Evolutionary conservation across 78 protist genomes (phyloP).

Genomic region (Emiliania huxleyi): DNA sequence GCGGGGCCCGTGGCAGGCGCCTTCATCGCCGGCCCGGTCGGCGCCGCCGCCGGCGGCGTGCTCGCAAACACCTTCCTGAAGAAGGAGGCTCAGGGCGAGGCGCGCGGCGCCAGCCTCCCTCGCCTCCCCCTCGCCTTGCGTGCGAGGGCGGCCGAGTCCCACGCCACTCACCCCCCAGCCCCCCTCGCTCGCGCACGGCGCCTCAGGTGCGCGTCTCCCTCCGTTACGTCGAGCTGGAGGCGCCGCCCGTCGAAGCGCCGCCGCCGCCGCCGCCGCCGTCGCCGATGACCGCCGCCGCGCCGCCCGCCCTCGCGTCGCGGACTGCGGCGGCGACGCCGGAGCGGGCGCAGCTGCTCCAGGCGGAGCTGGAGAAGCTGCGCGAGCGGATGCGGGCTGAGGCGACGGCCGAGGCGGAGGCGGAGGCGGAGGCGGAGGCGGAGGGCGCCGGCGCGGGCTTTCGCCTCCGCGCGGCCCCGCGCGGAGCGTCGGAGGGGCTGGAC

Average conservation of each 20-base stretch:
- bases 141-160: no score
- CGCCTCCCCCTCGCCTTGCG: no score
- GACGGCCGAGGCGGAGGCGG: not conserved
- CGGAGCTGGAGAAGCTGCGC: not conserved
- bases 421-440: not conserved
- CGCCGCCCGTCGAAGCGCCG: no score
- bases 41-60: not conserved
- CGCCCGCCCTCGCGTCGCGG: no score
- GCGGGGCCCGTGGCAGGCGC: not conserved
- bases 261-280: no score
- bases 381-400: not conserved
- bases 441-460: not conserved
- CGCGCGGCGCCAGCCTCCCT: no score
- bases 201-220: no score
- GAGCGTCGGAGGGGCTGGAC: conserved; percentile 18
- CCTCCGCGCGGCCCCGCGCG: not conserved
- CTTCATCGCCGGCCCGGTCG: not conserved
- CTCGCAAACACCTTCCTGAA: not conserved
- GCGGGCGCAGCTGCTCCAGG: not conserved
- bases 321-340: not conserved
- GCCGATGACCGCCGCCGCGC: no score
- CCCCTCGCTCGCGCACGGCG: no score
- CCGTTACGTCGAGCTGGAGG: no score
- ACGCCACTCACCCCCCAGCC: no score
- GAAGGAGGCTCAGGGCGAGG: not conserved